Evolutionary conservation across 1,139 yeast genomes (phyloP).

Genomic region (Suhomyces coccinellae): DNA sequence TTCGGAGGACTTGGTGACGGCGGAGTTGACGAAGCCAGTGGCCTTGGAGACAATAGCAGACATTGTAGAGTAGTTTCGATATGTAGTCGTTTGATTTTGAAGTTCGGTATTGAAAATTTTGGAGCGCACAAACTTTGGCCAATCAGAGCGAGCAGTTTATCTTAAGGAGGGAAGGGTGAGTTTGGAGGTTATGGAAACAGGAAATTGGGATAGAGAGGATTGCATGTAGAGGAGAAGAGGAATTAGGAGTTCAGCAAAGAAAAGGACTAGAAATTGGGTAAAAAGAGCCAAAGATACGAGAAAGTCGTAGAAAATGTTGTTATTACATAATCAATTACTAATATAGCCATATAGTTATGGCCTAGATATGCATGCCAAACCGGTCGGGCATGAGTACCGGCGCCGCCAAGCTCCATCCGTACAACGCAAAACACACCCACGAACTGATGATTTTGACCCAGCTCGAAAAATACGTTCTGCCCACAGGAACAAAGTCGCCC

Average conservation of each 20-base stretch:
- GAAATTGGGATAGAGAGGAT: background rate
- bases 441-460: conserved; percentile 93
- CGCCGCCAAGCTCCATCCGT: conserved; percentile 89
- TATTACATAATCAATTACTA: background rate
- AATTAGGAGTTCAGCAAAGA: background rate
- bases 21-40: conserved; percentile 41
- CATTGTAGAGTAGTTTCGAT: conserved; percentile 27
- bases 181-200: background rate
- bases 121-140: conserved; percentile 10
- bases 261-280: no score
- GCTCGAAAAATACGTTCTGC: conserved; percentile 91
- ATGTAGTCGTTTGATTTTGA: conserved; percentile 1
- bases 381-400: conserved; percentile 91
- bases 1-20: conserved; percentile 41
- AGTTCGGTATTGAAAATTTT: conserved; percentile 10
- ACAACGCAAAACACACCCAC: conserved; percentile 85
- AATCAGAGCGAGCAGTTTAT: conserved; percentile 9
- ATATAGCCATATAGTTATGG: no score
- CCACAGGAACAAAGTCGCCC: conserved; percentile 94
- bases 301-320: no score
- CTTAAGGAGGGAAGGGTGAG: background rate
- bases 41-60: conserved; percentile 52
- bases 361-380: conserved; percentile 45
- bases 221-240: conserved; percentile 11
- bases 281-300: no score